Conservation (phyloP, 2,329 filamentous ascomycete species). For the Rhynchosporium agropyri region DNA sequence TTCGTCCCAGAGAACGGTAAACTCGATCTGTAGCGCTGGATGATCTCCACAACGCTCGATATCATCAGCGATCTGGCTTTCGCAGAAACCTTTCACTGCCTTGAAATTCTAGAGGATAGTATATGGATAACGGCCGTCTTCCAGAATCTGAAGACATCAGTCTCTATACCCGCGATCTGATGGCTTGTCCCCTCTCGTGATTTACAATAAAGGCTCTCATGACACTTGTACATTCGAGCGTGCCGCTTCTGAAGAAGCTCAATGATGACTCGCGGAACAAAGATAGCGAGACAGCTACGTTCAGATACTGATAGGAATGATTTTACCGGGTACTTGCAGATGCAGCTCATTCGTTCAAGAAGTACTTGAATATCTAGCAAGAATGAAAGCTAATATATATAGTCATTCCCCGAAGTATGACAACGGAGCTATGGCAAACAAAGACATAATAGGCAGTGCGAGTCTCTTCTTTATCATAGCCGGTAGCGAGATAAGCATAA, state of each 20-base stretch:
- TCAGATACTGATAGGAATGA: conserved; percentile 12
- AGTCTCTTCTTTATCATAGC: conserved; percentile 26
- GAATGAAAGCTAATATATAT: background rate
- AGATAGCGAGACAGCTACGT: conserved; percentile 1
- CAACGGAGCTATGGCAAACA: background rate
- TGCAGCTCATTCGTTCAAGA: background rate
- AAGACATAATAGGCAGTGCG: conserved; percentile 8
- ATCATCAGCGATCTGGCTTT: conserved; percentile 49
- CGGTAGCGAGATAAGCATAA: conserved; percentile 30
- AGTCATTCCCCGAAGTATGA: conserved; percentile 12
- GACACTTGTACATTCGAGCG: background rate
- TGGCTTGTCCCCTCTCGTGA: background rate
- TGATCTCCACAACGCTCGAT: conserved; percentile 45
- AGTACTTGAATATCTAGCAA: background rate
- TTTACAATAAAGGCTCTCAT: background rate
- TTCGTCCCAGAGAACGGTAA: conserved; percentile 10
- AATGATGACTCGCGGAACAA: conserved; percentile 10
- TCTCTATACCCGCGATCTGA: background rate
- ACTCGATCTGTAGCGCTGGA: conserved; percentile 42
- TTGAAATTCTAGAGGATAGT: conserved; percentile 9
- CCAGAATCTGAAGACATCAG: conserved; percentile 28
- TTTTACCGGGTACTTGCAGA: conserved; percentile 4
- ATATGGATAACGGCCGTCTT: conserved; percentile 32
- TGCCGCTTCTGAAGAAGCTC: background rate
- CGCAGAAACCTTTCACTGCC: conserved; percentile 44